Evolutionary conservation across 768 basidiomycete species (phyloP).

Genomic region (Pisolithus marmoratus): DNA sequence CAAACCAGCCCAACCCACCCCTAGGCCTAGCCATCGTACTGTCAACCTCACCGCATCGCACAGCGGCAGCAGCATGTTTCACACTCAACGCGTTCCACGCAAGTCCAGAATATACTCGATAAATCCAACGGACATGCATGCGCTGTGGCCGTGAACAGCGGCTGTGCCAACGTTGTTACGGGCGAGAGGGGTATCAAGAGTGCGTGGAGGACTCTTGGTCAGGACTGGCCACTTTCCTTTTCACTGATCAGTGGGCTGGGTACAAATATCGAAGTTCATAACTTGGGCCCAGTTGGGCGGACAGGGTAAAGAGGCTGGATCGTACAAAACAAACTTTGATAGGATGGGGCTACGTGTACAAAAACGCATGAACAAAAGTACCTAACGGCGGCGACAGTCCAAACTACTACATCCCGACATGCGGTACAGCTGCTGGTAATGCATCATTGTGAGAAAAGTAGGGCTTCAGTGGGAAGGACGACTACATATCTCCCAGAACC

Average conservation of each 20-base stretch:
- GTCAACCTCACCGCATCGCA: constrained; percentile 67
- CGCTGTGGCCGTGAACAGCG: constrained; percentile 89
- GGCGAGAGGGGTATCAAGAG: constrained; percentile 85
- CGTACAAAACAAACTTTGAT: neutral
- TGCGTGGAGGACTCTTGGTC: too few relatives aligned
- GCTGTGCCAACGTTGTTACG: constrained; percentile 97
- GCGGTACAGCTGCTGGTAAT: too few relatives aligned
- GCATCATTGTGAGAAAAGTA: too few relatives aligned
- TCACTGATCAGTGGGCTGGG: constrained; percentile 85
- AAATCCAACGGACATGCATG: constrained; percentile 62
- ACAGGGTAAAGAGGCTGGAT: too few relatives aligned
- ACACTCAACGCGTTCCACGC: constrained; percentile 97
- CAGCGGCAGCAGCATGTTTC: constrained; percentile 87
- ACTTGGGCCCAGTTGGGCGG: too few relatives aligned
- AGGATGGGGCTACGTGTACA: too few relatives aligned
- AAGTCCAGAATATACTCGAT: constrained; percentile 81
- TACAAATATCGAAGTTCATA: constrained; percentile 32
- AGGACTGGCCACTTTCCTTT: too few relatives aligned
- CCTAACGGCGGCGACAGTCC: too few relatives aligned
- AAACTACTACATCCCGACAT: too few relatives aligned
- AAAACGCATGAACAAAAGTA: too few relatives aligned
- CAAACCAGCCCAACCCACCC: constrained; percentile 34
- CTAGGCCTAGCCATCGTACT: constrained; percentile 83
- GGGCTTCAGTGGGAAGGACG: too few relatives aligned
- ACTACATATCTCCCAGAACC: too few relatives aligned